phyloP scores from a whole-genome alignment of 2,329 filamentous ascomycete species.

The Coleophoma eucalyptorum region DNA sequence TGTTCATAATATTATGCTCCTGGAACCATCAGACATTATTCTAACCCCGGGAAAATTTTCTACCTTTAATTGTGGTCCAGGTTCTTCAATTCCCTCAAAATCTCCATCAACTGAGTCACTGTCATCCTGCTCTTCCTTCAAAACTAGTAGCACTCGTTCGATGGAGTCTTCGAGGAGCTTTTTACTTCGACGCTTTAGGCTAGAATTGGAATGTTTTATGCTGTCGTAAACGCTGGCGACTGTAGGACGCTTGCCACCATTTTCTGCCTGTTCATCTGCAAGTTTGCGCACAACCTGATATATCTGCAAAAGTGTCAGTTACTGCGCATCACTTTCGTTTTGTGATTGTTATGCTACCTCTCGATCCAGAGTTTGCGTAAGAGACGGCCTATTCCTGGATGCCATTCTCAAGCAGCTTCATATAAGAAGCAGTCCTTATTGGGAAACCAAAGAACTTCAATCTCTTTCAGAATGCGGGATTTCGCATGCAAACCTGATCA shows the following conservation, averaged over 20 bases:
- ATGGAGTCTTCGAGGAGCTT: constrained; percentile 80
- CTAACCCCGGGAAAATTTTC: constrained; percentile 1
- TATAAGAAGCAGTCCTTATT: background rate
- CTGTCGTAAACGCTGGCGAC: constrained; percentile 67
- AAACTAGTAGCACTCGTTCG: constrained; percentile 71
- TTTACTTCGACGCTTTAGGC: constrained; percentile 78
- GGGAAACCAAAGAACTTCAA: no score
- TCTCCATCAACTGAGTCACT: constrained; percentile 44
- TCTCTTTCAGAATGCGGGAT: no score
- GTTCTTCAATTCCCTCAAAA: constrained; percentile 41
- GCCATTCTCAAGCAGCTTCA: constrained; percentile 10
- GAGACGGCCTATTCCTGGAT: constrained; percentile 36
- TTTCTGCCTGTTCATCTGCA: constrained; percentile 60
- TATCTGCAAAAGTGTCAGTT: constrained; percentile 39
- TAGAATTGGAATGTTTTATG: constrained; percentile 84
- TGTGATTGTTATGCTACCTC: constrained; percentile 39
- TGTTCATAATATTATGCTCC: constrained; percentile 62
- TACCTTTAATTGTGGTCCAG: constrained; percentile 23
- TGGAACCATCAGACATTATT: constrained; percentile 22
- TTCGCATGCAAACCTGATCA: background rate
- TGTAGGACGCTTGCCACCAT: constrained; percentile 45
- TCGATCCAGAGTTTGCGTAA: constrained; percentile 57
- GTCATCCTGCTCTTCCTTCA: constrained; percentile 55
- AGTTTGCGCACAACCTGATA: constrained; percentile 78
- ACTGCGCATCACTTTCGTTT: background rate